Conservation (phyloP, 768 basidiomycete genomes). For the Brasilioporus rufonigricans region DNA sequence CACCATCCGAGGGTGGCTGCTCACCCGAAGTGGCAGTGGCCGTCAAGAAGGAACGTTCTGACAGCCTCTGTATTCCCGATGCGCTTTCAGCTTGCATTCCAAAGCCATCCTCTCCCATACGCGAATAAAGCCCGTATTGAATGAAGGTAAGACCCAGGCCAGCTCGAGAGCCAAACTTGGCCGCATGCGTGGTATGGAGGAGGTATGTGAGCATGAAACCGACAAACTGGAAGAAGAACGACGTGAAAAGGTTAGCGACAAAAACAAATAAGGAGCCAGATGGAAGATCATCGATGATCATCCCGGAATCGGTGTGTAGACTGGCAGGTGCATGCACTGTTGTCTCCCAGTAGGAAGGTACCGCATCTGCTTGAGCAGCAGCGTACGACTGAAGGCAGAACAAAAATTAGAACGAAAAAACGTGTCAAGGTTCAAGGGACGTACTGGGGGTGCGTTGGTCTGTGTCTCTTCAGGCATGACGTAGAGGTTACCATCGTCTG, state of each 20-base stretch:
- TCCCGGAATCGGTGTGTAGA: constrained; percentile 49
- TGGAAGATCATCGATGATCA: constrained; percentile 92
- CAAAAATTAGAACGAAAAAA: not conserved
- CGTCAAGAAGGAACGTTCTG: constrained; percentile 21
- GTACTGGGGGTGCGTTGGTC: constrained; percentile 83
- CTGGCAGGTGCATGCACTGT: constrained; percentile 79
- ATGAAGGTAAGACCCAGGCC: constrained; percentile 96
- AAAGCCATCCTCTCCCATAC: constrained; percentile 35
- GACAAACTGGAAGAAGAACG: constrained; percentile 96
- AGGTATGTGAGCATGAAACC: constrained; percentile 92
- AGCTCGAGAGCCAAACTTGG: constrained; percentile 89
- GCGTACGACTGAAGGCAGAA: constrained; percentile 66
- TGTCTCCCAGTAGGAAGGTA: constrained; percentile 96
- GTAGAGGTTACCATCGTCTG: constrained; percentile 54
- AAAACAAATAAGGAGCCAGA: constrained; percentile 77
- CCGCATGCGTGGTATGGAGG: constrained; percentile 88
- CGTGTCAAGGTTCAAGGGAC: constrained; percentile 26
- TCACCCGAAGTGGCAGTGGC: constrained; percentile 28
- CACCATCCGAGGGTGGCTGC: constrained; percentile 10
- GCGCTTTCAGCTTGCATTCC: constrained; percentile 18
- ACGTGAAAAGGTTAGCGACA: constrained; percentile 75
- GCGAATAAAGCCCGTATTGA: constrained; percentile 84
- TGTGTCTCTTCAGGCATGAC: constrained; percentile 79
- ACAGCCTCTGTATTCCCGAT: constrained; percentile 11
- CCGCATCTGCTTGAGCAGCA: constrained; percentile 84